Conservation (phyloP, 192 early-diverging fungal species). For the Linderina pennispora region DNA sequence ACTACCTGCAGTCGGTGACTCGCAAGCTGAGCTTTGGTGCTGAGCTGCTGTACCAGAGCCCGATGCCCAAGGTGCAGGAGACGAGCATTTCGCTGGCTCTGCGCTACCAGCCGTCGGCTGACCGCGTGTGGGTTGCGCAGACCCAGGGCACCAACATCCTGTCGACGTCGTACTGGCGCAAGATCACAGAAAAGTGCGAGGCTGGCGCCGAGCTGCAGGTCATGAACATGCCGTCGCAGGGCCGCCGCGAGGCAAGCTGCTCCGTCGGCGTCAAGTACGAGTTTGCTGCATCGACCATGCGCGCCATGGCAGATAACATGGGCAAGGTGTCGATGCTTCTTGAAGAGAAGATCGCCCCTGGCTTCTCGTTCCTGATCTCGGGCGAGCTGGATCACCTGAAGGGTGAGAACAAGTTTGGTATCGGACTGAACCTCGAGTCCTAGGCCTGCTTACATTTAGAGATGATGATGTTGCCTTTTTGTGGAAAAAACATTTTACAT, state of each 20-base stretch:
- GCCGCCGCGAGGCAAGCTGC: slow-evolving; percentile 82
- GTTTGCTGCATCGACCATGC: slow-evolving; percentile 84
- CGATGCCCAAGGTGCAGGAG: slow-evolving; percentile 76
- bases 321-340: slow-evolving; percentile 83
- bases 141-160: slow-evolving; percentile 61
- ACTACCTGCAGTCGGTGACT: slow-evolving; percentile 88
- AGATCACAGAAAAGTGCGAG: slow-evolving; percentile 90
- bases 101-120: slow-evolving; percentile 59
- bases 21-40: slow-evolving; percentile 73
- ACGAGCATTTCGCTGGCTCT: slow-evolving; percentile 64
- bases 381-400: slow-evolving; percentile 98
- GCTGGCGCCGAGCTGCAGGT: slow-evolving; percentile 88
- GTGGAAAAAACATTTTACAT: background rate
- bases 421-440: slow-evolving; percentile 83
- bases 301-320: slow-evolving; percentile 86
- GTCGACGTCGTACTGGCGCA: slow-evolving; percentile 83
- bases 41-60: slow-evolving; percentile 81
- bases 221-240: slow-evolving; percentile 52
- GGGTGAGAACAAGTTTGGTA: slow-evolving; percentile 76
- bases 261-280: slow-evolving; percentile 98
- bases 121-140: slow-evolving; percentile 64
- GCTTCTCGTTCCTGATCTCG: slow-evolving; percentile 80
- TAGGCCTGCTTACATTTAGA: slow-evolving; percentile 29
- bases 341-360: slow-evolving; percentile 94
- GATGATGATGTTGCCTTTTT: background rate